A percentile compares a stretch with the other conserved stretches of the same genome.
phyloP scores from a whole-genome alignment of 2,329 filamentous ascomycete species.

The Claviceps digitariae region DNA sequence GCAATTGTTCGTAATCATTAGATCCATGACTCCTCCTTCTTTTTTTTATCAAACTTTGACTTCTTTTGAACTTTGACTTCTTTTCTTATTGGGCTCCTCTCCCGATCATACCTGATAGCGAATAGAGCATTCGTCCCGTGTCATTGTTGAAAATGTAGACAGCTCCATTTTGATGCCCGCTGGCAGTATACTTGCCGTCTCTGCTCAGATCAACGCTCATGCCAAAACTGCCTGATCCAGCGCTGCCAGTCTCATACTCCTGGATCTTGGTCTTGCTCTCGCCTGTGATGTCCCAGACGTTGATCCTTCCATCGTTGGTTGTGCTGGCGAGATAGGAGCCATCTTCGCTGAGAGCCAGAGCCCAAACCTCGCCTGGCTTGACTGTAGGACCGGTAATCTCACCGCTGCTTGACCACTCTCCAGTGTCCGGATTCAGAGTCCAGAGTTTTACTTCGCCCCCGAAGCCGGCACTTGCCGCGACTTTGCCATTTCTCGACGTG shows the following conservation, averaged over 20 bases:
- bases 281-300: constrained; percentile 64
- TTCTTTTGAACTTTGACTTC: not conserved
- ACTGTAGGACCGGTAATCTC: constrained; percentile 31
- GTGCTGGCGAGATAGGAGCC: constrained; percentile 78
- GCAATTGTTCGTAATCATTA: not conserved
- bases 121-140: constrained; percentile 72
- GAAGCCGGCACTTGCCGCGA: constrained; percentile 76
- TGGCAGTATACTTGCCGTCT: constrained; percentile 78
- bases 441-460: constrained; percentile 81
- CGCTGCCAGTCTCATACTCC: constrained; percentile 65
- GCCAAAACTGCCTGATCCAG: constrained; percentile 74
- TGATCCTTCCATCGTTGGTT: constrained; percentile 75
- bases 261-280: constrained; percentile 50
- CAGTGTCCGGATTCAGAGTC: constrained; percentile 43
- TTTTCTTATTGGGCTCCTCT: not conserved
- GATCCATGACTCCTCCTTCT: not conserved
- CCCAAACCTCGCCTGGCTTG: constrained; percentile 68
- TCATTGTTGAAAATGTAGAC: constrained; percentile 95
- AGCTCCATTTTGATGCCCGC: constrained; percentile 81
- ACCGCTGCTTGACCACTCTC: constrained; percentile 33
- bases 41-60: not conserved
- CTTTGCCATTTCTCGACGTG: constrained; percentile 52
- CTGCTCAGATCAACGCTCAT: constrained; percentile 68
- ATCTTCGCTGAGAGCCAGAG: constrained; percentile 70
- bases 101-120: constrained; percentile 50